phyloP scores from a whole-genome alignment of 441 rosid species.

The Croton setiger region DNA sequence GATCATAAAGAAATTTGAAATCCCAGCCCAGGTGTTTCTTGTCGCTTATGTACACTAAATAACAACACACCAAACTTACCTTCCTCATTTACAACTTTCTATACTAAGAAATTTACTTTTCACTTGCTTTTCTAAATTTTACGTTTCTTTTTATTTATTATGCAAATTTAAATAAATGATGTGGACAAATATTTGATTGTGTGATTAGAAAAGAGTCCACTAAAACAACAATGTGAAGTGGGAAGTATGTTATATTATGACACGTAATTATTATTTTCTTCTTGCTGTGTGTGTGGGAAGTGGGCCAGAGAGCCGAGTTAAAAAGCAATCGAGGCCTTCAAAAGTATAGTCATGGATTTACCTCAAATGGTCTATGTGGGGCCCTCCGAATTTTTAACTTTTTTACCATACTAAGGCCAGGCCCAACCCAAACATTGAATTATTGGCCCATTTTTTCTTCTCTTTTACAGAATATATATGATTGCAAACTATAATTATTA shows the following conservation, averaged over 20 bases:
- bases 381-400: neutral
- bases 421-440: neutral
- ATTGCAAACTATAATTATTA: neutral
- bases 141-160: neutral
- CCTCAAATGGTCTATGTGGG: constrained; percentile 6
- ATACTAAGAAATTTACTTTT: constrained; percentile 6
- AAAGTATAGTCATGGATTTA: constrained; percentile 9
- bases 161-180: no score
- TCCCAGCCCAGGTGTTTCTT: neutral
- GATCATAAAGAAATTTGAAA: neutral
- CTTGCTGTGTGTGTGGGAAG: no score
- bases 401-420: neutral
- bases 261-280: no score
- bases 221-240: no score
- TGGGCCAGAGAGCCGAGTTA: no score
- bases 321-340: constrained; percentile 11
- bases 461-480: no score
- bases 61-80: constrained; percentile 18
- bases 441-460: neutral
- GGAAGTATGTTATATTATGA: no score
- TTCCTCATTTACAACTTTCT: constrained; percentile 20
- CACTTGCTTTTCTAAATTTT: neutral
- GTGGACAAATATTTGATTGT: no score
- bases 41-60: neutral
- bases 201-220: no score